Evolutionary conservation across 192 early-diverging fungal genomes (phyloP), one percentile per base, ranked within the genome.

Genomic region (Lobosporangium transversale): DNA sequence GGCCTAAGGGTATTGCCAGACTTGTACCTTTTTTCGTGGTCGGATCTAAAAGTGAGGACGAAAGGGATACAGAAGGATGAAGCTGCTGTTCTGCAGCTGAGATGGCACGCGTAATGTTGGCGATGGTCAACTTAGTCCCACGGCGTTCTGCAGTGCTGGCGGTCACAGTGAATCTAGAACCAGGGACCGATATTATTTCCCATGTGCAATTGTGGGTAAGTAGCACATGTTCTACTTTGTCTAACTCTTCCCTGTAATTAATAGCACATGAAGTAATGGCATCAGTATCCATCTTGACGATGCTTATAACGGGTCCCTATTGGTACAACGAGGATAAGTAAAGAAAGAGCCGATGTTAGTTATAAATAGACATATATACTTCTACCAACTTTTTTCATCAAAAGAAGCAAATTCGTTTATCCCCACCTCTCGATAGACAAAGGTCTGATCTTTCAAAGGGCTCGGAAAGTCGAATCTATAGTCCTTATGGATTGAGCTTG

Each of bases 1-100:
- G 27, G 4, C 56, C 56, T 17, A 58, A 20, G 4, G 56, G 42
- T 4, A 58, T 58, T 12, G 56, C 17, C 40, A 55, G 21, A n/a
- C 11, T 30, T 40, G 37, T 40, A 10, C 7, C 14, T 14, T 40
- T 40, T 40, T 7, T 7, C 8, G 37, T 10, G 7, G 37, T 40
- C 8, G 7, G 7, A 10, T 7, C 14, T 14, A 14, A 14, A 7
- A n/a, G n/a, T n/a, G 37, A 40, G 14, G 37, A 40, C 14, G 37
- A 40, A 40, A 14, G 14, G 37, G 37, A 40, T 40, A 40, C 8
- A 40, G 37, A 7, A 40, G 37, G 37, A 7, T 10, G 37, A 40
- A 14, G 7, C 7, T 7, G 37, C n/a, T n/a, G n/a, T n/a, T 49
- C 47, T 7, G 21, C 20, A 7, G 8, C 6, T 7, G 14, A 8